These are phyloP conservation scores for Anthostomella pinea DNA, from an alignment of 2,329 filamentous ascomycete genomes.

Conservation along the genomic window DNA sequence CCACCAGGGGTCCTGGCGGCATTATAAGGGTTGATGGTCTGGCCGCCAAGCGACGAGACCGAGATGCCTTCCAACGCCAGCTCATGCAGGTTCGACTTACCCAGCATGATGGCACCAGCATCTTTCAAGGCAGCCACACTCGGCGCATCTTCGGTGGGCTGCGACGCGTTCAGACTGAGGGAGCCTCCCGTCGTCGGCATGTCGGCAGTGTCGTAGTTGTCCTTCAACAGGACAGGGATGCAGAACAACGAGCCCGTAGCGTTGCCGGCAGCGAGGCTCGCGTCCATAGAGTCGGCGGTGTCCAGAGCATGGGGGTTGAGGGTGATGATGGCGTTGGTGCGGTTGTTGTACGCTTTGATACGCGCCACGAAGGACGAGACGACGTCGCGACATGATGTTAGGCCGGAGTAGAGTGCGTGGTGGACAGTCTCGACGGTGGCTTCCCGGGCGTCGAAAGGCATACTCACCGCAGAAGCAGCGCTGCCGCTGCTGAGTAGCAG, in stretches of 20 bases:
- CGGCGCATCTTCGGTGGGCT: conserved; percentile 44
- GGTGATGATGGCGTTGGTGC: conserved; percentile 55
- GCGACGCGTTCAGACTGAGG: conserved; percentile 45
- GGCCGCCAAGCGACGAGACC: conserved; percentile 61
- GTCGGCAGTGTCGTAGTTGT: conserved; percentile 57
- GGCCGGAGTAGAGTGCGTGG: no score
- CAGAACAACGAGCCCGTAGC: conserved; percentile 54
- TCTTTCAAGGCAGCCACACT: conserved; percentile 47
- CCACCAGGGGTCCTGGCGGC: conserved; percentile 60
- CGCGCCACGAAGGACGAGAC: conserved; percentile 54
- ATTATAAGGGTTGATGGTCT: conserved; percentile 64
- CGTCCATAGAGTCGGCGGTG: conserved; percentile 50
- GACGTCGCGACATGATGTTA: conserved; percentile 53
- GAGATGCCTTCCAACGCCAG: conserved; percentile 62
- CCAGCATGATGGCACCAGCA: conserved; percentile 56
- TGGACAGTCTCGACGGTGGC: no score
- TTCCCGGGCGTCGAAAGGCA: no score
- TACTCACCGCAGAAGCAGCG: no score
- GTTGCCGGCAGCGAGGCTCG: conserved; percentile 43
- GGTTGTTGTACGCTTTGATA: conserved; percentile 54
- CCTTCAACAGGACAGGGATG: conserved; percentile 61
- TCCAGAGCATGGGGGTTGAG: conserved; percentile 43
- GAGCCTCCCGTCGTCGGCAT: conserved; percentile 58
- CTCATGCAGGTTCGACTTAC: conserved; percentile 59
- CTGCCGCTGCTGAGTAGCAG: no score